Evolutionary conservation across 2,329 filamentous ascomycete species (phyloP), one percentile per base, ranked within the genome.

Genomic region (Trichoderma sp.): DNA sequence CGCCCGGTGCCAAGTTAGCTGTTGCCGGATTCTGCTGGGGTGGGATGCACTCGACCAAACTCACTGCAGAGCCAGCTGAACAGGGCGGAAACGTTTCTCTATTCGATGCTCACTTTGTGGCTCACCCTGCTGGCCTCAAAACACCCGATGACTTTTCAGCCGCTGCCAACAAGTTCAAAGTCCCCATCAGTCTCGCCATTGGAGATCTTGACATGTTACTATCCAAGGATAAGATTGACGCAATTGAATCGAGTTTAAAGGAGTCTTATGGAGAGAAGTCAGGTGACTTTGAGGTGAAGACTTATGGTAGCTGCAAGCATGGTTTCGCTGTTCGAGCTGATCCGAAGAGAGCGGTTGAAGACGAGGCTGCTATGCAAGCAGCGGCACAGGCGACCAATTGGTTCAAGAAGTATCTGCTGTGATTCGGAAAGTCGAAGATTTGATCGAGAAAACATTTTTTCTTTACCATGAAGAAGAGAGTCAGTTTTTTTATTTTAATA

Each of bases 391-490:
- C 65, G 1, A 27, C 12, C 3, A 12, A 33, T 21, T 67, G 65
- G 65, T 67, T 67, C 3, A 53, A 16, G 16, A 67, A 67, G 5
- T 21, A 67, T 53, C 24, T 73, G 33, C 1, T 24, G n/a, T 56
- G 50, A 56, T 56, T 14, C 3, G 11, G n/a, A 24, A 12, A 3
- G 21, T 56, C 9, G 21, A 56, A 56, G 0, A 24, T 95, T 21
- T 2, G n/a, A 9, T 21, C 4, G 1, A n/a, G n/a, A 11, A 45
- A 45, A 45, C 3, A 9, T 50, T 21, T n/a, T n/a, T 21, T 50
- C 2, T 11, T 50, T 21, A 21, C 3, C 11, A 11, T 11, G 45
- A 12, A 12, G 45, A 53, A 53, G n/a, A n/a, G 0, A n/a, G 12
- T 21, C 9, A 12, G n/a, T 53, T 4, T 21, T 53, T 53, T 53